Evolutionary conservation across 495 filamentous ascomycete genomes (phyloP), one percentile per base, ranked within the genome.

Genomic region (Lasiosphaeriaceae sp.): DNA sequence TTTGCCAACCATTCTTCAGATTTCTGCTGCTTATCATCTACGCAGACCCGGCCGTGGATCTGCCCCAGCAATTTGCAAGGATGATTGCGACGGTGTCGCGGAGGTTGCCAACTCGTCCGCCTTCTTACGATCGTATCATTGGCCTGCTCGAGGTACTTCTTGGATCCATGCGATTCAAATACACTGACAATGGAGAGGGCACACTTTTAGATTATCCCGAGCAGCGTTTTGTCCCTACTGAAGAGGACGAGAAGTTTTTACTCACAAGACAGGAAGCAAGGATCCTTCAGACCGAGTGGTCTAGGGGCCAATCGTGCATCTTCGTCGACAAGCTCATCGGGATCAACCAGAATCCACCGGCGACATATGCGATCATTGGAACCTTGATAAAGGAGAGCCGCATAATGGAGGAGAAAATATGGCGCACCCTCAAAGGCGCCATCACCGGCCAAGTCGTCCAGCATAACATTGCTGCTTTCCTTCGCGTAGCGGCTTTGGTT

Each of bases 1-100:
- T 91, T 21, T 74, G 79, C 26, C 35, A 73, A 69, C 44, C 78
- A 1, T 83, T 84, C 57, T 69, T 91, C 17, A 67, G 68, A 39
- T 79, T 74, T 45, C 80, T 83, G 50, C 54, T 91, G 26, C 77
- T 84, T 61, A 80, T 89, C 8, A 69, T 92, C 41, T 80, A 74
- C 62, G 78, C 86, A 31, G 88, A 90, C 57, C 62, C 71, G 2
- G 67, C 72, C 31, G 57, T 78, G 11, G 72, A 74, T 19, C 54
- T 79, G 4, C 64, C 69, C 0, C 22, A 54, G 11, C 77, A 81
- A 58, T 79, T 77, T 45, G 50, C 50, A 2, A 72, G 69, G 26
- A 68, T 83, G 60, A 64, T 73, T 2, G 63, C 50, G 31, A 61
- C 66, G 11, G 76, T 89, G 21, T 63, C 65, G 14, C 80, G 82